Evolutionary conservation across 306 rosid genomes (phyloP), one percentile per base, ranked within the genome.

Genomic region (Herpetospermum pedunculosum): DNA sequence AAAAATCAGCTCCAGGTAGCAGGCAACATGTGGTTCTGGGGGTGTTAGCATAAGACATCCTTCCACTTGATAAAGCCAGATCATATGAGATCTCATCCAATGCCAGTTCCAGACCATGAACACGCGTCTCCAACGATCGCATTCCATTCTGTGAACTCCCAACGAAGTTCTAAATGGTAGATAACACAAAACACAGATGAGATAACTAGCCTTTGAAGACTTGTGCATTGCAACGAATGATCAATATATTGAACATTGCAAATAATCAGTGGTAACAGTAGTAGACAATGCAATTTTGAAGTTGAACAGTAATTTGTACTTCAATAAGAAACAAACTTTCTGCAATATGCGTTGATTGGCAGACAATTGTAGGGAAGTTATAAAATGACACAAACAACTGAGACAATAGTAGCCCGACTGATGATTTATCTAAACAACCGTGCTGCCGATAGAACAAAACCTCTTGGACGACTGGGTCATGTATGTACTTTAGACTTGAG

Each of bases 61-160:
- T 88, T 84, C 96, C 95, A 74, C 82, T 91, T 75, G 99, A 79
- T 81, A 85, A 35, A 80, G 97, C 96, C 83, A 95, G 84, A 86
- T 92, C 97, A 79, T 88, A 86, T 54, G 96, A 95, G 79, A 95
- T 88, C 81, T 88, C 99, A 77, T 95, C 99, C 80, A 95, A 67
- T 29, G 96, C 92, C 70, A 91, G 77, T 85, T 95, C 99, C 48
- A 95, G 91, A 69, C 99, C 96, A 75, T 89, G 97, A 8, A 95
- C 99, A 23, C 99, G 99, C 5, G 92, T 87, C 89, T 95, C 99
- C 82, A 95, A 79, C 23, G 96, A 83, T n/a, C 26, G 90, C 96
- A 95, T 88, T 79, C 97, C 99, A 49, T 79, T 84, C 77, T 92
- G 96, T 14, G 99, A 95, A 95, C 87, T 95, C 75, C 95, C 95